These are phyloP conservation scores for Ophiostoma australiae DNA, from an alignment of 2,329 filamentous ascomycete species.

Conservation along the genomic window DNA sequence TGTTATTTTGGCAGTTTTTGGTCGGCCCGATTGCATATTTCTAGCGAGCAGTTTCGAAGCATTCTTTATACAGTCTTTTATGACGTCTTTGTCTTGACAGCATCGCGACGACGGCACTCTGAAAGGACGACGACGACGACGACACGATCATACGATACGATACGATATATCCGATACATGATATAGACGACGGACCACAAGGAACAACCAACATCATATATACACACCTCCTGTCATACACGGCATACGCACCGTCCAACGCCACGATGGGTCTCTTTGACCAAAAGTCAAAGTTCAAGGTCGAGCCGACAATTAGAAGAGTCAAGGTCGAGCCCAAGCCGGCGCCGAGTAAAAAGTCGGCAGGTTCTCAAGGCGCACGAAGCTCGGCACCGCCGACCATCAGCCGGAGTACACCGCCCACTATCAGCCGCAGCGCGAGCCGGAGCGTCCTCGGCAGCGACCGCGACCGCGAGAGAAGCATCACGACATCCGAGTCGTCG, in stretches of 20 bases:
- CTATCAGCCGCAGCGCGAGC: slow-evolving; percentile 26
- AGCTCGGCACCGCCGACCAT: slow-evolving; percentile 15
- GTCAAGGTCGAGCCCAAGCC: slow-evolving; percentile 44
- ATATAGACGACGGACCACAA: background rate
- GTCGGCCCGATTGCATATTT: background rate
- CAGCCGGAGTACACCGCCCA: slow-evolving; percentile 8
- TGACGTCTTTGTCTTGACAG: background rate
- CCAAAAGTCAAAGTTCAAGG: slow-evolving; percentile 48
- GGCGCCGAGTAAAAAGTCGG: slow-evolving; percentile 35
- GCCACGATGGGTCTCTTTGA: slow-evolving; percentile 40
- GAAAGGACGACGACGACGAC: background rate
- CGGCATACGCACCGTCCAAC: background rate
- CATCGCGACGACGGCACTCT: background rate
- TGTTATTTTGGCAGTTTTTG: background rate
- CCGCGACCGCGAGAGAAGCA: slow-evolving; percentile 38
- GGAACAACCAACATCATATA: background rate
- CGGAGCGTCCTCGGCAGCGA: slow-evolving; percentile 35
- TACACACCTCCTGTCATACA: background rate
- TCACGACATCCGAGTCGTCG: slow-evolving; percentile 25
- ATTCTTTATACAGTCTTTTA: background rate
- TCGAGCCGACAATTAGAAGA: slow-evolving; percentile 47
- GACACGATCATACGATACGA: background rate
- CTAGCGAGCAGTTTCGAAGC: background rate
- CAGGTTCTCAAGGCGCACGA: background rate
- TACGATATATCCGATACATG: background rate